Evolutionary conservation across 202 grass and related monocot genomes (phyloP).

Genomic region (Panicum virgatum): DNA sequence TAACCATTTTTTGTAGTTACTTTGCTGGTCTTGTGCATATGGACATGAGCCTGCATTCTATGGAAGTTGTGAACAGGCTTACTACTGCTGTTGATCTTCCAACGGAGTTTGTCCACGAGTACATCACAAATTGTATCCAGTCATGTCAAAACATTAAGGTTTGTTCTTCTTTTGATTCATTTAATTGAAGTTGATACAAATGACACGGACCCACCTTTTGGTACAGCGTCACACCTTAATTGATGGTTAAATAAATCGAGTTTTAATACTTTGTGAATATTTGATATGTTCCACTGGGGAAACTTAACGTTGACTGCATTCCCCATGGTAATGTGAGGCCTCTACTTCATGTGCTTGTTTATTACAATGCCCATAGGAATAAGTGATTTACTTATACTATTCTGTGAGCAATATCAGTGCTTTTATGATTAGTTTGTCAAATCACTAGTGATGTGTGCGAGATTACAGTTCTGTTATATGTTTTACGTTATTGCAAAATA

Average conservation of each 20-base stretch:
- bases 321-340: conserved; percentile 14
- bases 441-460: neutral
- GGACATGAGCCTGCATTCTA: conserved; percentile 99
- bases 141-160: conserved; percentile 99
- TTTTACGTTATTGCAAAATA: conserved; percentile 25
- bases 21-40: conserved; percentile 96
- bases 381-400: neutral
- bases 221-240: conserved; percentile 1
- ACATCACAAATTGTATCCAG: conserved; percentile 97
- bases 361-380: conserved; percentile 6
- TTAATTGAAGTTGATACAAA: conserved; percentile 27
- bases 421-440: neutral
- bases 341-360: neutral
- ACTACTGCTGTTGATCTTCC: conserved; percentile 94
- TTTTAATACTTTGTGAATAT: neutral
- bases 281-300: neutral
- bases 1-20: conserved; percentile 59
- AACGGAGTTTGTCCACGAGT: conserved; percentile 90
- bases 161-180: conserved; percentile 38
- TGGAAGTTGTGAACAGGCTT: conserved; percentile 99
- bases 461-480: neutral
- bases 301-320: conserved; percentile 6
- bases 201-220: neutral
- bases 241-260: neutral
- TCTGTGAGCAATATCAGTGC: conserved; percentile 1